phyloP scores from a whole-genome alignment of 331 rosid species.

The Ulmus americana region DNA sequence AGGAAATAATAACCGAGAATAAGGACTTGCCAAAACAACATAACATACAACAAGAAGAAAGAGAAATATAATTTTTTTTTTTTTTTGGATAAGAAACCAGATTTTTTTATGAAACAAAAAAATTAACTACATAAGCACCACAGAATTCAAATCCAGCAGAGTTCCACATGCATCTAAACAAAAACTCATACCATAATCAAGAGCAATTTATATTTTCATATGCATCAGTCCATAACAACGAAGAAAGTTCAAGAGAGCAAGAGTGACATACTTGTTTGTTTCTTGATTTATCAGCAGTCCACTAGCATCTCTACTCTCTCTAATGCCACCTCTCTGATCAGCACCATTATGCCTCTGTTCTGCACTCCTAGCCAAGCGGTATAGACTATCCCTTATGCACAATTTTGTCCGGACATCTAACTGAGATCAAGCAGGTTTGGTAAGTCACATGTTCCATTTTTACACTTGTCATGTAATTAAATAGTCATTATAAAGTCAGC shows the following conservation, averaged over 20 bases:
- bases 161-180: not conserved
- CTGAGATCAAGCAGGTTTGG: constrained; percentile 38
- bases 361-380: constrained; percentile 88
- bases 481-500: not conserved
- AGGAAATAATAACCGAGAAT: too few species aligned
- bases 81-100: not conserved
- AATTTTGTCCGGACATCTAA: constrained; percentile 75
- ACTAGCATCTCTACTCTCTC: constrained; percentile 44
- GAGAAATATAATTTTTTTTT: not conserved
- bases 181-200: not conserved
- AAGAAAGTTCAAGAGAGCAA: constrained; percentile 8
- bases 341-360: constrained; percentile 61
- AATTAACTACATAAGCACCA: not conserved
- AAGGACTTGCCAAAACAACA: too few species aligned
- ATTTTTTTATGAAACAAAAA: too few species aligned
- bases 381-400: constrained; percentile 80
- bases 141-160: not conserved
- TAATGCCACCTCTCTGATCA: constrained; percentile 20
- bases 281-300: constrained; percentile 36
- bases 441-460: not conserved
- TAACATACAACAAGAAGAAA: too few species aligned
- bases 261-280: constrained; percentile 47
- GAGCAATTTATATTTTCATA: not conserved
- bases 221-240: not conserved
- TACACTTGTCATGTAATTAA: not conserved